Evolutionary conservation across 331 rosid species (phyloP).

Genomic region (Erythrophleum ivorense): DNA sequence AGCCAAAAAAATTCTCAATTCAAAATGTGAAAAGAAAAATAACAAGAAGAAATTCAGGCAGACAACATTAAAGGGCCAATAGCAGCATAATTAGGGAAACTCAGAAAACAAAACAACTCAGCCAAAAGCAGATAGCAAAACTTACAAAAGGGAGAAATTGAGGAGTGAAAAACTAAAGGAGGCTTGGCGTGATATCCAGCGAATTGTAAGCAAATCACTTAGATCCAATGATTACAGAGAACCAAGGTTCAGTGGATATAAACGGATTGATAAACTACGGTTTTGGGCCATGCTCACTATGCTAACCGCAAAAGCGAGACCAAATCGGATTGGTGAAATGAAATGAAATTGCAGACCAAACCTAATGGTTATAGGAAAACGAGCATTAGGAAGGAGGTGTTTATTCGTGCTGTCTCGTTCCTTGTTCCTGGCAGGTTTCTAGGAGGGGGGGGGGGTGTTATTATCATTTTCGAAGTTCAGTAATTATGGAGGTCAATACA

Average conservation of each 20-base stretch:
- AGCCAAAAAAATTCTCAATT: slow-evolving; percentile 9
- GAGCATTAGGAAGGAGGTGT: neutral
- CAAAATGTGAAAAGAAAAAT: neutral
- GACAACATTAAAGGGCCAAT: neutral
- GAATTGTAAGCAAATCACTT: slow-evolving; percentile 16
- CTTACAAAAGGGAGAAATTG: slow-evolving; percentile 25
- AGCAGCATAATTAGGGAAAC: slow-evolving; percentile 20
- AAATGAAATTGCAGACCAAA: slow-evolving; percentile 1
- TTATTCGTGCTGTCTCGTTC: slow-evolving; percentile 29
- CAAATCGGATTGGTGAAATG: neutral
- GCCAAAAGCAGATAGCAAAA: slow-evolving; percentile 8
- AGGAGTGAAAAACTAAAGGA: slow-evolving; percentile 36
- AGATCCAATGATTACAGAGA: slow-evolving; percentile 32
- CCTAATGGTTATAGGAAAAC: neutral
- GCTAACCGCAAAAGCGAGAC: neutral
- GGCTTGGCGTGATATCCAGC: slow-evolving; percentile 11
- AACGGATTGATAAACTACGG: slow-evolving; percentile 1
- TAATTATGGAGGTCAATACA: neutral
- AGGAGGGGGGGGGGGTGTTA: neutral
- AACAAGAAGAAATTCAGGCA: neutral
- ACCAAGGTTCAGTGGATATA: neutral
- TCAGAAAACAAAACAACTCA: slow-evolving; percentile 35
- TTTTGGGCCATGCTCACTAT: neutral
- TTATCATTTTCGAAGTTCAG: neutral
- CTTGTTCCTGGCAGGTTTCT: neutral